Evolutionary conservation across 2,329 filamentous ascomycete species (phyloP), one percentile per base, ranked within the genome.

Genomic region (Trichoderma harzianum): DNA sequence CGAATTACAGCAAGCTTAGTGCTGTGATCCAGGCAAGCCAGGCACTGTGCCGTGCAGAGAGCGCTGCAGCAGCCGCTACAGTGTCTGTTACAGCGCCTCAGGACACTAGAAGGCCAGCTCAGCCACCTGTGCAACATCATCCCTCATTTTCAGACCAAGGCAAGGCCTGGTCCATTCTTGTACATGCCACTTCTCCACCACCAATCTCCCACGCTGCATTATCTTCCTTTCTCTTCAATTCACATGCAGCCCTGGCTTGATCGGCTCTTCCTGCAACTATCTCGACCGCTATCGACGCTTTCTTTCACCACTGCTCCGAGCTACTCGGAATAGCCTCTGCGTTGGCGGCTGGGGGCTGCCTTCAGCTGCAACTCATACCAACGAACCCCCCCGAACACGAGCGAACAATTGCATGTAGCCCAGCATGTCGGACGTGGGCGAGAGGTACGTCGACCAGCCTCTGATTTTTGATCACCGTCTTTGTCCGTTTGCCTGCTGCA

Each of bases 391-490:
- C 36, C 34, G 26, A 58, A 53, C 57, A 36, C 57, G 43, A 57
- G 66, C 24, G 30, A 64, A 57, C 26, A 39, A 18, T 43, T 70
- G 61, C 43, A 68, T 65, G 55, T 61, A 71, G 70, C 69, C 74
- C 75, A 57, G 18, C 70, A 80, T 80, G 79, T 78, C 79, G 36
- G 79, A 80, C 51, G 74, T 78, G 43, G 77, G 77, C 69, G 78
- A 79, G 16, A 77, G 75, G 79, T 80, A 75, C 65, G 63, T 68
- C 51, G 51, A 21, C 36, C 28, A 36, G 61, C 28, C 69, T 55
- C 28, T 36, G 57, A 26, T 62, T 69, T 53, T 39, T 11, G 21
- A 47, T 53, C 55, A 16, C 18, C 34, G 26, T 58, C 36, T 34
- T 47, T 47, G 65, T 34, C 34, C 14, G 55, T 58, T 58, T 68